Conservation (phyloP, 2,329 filamentous ascomycete species). For the Magnaporthiopsis poae region DNA sequence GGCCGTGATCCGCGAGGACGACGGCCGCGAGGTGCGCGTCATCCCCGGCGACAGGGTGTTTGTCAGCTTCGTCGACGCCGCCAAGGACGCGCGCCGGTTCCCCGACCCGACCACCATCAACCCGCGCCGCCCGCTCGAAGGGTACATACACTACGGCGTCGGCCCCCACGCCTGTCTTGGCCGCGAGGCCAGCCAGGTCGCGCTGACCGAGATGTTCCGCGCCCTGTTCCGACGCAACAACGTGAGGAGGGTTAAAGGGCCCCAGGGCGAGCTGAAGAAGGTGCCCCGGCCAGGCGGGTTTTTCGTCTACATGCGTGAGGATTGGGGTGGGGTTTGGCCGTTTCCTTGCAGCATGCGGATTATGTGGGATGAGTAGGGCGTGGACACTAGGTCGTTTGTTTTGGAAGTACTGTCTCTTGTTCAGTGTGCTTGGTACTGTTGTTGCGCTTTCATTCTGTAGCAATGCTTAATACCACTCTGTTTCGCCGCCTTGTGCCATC, state of each 20-base stretch:
- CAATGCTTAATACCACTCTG: no score
- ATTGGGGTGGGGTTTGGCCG: slow-evolving; percentile 43
- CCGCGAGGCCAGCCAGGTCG: slow-evolving; percentile 48
- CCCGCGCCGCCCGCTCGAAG: slow-evolving; percentile 51
- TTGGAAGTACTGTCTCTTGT: no score
- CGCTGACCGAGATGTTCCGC: slow-evolving; percentile 59
- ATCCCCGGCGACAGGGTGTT: slow-evolving; percentile 51
- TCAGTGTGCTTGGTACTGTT: no score
- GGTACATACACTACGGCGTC: slow-evolving; percentile 55
- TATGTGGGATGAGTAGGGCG: slow-evolving; percentile 33
- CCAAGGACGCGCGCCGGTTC: slow-evolving; percentile 49
- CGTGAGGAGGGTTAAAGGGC: slow-evolving; percentile 50
- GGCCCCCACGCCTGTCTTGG: slow-evolving; percentile 57
- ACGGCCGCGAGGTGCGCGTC: slow-evolving; percentile 37
- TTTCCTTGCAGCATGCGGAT: slow-evolving; percentile 46
- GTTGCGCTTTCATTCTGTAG: no score
- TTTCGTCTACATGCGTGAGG: slow-evolving; percentile 55
- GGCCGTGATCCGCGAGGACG: slow-evolving; percentile 37
- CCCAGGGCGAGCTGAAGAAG: slow-evolving; percentile 59
- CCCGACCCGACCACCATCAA: slow-evolving; percentile 51
- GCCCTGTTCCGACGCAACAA: slow-evolving; percentile 52
- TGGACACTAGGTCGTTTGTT: no score
- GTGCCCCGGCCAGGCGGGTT: slow-evolving; percentile 44
- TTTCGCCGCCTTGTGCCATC: no score
- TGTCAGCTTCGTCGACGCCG: slow-evolving; percentile 47